A percentile compares a stretch with the other conserved stretches of the same genome.
Evolutionary conservation across 805 yeast genomes (phyloP).

Genomic region (Suhomyces kilbournensis): DNA sequence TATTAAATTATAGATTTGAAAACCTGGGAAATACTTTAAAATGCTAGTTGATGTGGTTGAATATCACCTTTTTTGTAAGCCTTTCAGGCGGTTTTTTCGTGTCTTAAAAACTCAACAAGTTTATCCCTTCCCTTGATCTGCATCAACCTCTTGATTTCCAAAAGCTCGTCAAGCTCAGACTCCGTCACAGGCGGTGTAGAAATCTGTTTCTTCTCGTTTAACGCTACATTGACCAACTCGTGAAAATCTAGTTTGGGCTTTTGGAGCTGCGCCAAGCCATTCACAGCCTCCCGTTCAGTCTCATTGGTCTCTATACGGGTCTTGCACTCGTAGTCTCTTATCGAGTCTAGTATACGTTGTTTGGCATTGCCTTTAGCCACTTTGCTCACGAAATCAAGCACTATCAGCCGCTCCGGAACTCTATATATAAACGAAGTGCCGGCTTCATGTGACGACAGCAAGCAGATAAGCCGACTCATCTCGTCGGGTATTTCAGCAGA

Average conservation of each 20-base stretch:
- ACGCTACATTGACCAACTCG: conserved; percentile 45
- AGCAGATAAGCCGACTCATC: conserved; percentile 17
- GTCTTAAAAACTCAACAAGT: conserved; percentile 38
- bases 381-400: conserved; percentile 64
- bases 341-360: conserved; percentile 17
- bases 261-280: conserved; percentile 29
- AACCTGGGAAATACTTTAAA: no score
- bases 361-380: conserved; percentile 13
- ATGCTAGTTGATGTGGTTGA: no score
- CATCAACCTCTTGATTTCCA: conserved; percentile 58
- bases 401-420: conserved; percentile 64
- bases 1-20: no score
- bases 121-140: conserved; percentile 67
- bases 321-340: conserved; percentile 24
- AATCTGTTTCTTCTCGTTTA: not conserved
- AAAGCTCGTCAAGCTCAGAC: conserved; percentile 49
- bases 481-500: conserved; percentile 17
- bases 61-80: no score
- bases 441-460: conserved; percentile 14
- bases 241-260: conserved; percentile 39
- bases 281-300: conserved; percentile 20
- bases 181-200: not conserved
- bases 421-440: conserved; percentile 50
- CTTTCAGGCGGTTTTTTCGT: no score
- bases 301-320: conserved; percentile 14